These are phyloP conservation scores for Schizophyllum amplum DNA, from an alignment of 1,284 basidiomycete genomes.

Conservation along the genomic window DNA sequence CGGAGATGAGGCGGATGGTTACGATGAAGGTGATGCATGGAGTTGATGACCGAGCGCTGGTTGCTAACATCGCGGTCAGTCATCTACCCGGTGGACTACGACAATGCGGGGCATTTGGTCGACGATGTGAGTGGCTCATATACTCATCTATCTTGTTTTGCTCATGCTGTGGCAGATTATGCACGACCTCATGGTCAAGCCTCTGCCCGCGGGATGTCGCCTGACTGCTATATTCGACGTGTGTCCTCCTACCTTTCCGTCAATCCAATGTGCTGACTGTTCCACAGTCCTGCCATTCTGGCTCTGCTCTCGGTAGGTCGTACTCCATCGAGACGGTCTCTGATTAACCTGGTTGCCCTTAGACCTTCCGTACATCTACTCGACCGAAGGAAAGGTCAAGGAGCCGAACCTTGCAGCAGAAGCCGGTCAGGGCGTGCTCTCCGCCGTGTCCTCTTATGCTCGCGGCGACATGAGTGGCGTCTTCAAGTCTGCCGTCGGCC, in stretches of 20 bases:
- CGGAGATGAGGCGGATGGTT: slow-evolving; percentile 61
- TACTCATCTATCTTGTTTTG: not conserved
- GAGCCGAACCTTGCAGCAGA: slow-evolving; percentile 80
- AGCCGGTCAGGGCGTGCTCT: slow-evolving; percentile 69
- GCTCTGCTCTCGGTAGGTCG: slow-evolving; percentile 49
- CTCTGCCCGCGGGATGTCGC: slow-evolving; percentile 77
- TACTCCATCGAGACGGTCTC: not conserved
- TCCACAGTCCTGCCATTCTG: slow-evolving; percentile 56
- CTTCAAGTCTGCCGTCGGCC: slow-evolving; percentile 44
- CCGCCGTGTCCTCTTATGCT: slow-evolving; percentile 63
- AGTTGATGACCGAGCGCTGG: slow-evolving; percentile 9
- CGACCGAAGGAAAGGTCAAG: slow-evolving; percentile 90
- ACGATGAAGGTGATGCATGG: slow-evolving; percentile 51
- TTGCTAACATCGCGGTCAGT: slow-evolving; percentile 33
- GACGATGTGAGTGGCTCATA: slow-evolving; percentile 63
- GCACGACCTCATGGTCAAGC: slow-evolving; percentile 66
- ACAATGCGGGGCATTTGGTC: slow-evolving; percentile 65
- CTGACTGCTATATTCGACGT: slow-evolving; percentile 86
- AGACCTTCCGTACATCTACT: slow-evolving; percentile 37
- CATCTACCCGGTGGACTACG: slow-evolving; percentile 80
- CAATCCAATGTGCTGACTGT: not conserved
- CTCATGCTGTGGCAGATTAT: slow-evolving; percentile 36
- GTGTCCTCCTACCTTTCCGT: slow-evolving; percentile 18
- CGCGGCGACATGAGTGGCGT: slow-evolving; percentile 73
- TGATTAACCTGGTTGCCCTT: no score